phyloP scores from a whole-genome alignment of 306 rosid species.

The Amphicarpaea edgeworthii region DNA sequence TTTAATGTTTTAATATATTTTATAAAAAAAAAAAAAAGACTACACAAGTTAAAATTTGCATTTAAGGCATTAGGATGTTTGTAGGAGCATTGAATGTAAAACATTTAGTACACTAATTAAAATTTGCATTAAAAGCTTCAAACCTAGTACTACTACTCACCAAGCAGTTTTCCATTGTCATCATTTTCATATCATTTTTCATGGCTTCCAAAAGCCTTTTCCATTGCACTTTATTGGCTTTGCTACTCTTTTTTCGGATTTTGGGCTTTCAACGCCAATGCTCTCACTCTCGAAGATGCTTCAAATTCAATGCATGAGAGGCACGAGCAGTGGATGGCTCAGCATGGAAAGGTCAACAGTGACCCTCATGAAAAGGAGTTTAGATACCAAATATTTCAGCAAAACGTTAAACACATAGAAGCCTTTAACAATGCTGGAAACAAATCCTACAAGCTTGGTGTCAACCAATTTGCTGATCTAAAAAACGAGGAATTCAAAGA shows the following conservation, averaged over 20 bases:
- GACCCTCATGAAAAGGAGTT: constrained; percentile 36
- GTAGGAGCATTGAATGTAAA: no score
- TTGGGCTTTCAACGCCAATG: constrained; percentile 27
- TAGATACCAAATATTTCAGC: constrained; percentile 41
- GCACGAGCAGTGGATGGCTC: constrained; percentile 44
- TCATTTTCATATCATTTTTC: background rate
- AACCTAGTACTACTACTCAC: no score
- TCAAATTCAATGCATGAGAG: constrained; percentile 36
- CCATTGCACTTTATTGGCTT: constrained; percentile 14
- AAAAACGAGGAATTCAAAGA: constrained; percentile 46
- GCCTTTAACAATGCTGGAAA: constrained; percentile 46
- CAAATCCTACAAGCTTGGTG: constrained; percentile 45
- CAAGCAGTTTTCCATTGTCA: no score
- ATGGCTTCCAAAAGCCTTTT: constrained; percentile 25
- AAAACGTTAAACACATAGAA: constrained; percentile 39
- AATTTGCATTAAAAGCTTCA: no score
- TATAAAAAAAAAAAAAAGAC: no score
- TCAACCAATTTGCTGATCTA: constrained; percentile 52
- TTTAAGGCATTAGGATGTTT: no score
- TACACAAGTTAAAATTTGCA: no score
- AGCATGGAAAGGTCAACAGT: constrained; percentile 27
- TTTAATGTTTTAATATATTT: no score
- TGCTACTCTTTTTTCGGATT: constrained; percentile 33
- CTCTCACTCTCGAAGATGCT: constrained; percentile 40
- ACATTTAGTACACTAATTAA: no score